phyloP scores from a whole-genome alignment of 805 yeast genomes.

The Barnettozyma siamensis region DNA sequence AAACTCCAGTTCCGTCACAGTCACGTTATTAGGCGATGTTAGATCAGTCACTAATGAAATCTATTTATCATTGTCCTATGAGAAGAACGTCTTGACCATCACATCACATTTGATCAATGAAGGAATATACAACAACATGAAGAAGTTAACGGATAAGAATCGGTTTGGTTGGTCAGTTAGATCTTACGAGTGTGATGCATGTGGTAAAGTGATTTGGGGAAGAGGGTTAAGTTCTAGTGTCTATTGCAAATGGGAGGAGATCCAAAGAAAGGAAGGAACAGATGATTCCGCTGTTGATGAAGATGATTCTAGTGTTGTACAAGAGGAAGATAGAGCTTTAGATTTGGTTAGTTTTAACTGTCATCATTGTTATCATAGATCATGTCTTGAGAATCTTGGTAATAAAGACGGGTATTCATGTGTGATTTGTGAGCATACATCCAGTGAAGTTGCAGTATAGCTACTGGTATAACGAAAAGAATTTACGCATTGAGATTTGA shows the following conservation, averaged over 20 bases:
- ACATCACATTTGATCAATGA: slow-evolving; percentile 50
- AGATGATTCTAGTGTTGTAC: slow-evolving; percentile 3
- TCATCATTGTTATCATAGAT: slow-evolving; percentile 57
- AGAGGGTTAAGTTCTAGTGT: slow-evolving; percentile 43
- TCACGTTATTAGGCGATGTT: slow-evolving; percentile 54
- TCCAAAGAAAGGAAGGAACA: slow-evolving; percentile 18
- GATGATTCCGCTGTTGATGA: slow-evolving; percentile 24
- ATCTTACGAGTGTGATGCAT: slow-evolving; percentile 60
- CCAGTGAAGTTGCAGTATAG: neutral
- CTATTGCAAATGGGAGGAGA: slow-evolving; percentile 54
- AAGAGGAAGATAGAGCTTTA: slow-evolving; percentile 3
- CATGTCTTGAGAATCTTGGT: slow-evolving; percentile 49
- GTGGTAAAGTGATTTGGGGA: slow-evolving; percentile 75
- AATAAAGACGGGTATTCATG: slow-evolving; percentile 28
- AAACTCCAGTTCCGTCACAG: slow-evolving; percentile 38
- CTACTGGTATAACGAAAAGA: no score
- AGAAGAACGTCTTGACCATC: slow-evolving; percentile 46
- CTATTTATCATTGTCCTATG: slow-evolving; percentile 58
- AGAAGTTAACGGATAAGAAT: slow-evolving; percentile 35
- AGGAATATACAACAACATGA: slow-evolving; percentile 46
- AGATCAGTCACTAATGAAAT: slow-evolving; percentile 56
- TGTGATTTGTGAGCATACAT: slow-evolving; percentile 32
- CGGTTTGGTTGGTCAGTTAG: slow-evolving; percentile 60
- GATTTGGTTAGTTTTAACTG: slow-evolving; percentile 55
- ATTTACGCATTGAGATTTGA: neutral